Conservation (phyloP, 179 eudicot species). For the Patellifolia procumbens region DNA sequence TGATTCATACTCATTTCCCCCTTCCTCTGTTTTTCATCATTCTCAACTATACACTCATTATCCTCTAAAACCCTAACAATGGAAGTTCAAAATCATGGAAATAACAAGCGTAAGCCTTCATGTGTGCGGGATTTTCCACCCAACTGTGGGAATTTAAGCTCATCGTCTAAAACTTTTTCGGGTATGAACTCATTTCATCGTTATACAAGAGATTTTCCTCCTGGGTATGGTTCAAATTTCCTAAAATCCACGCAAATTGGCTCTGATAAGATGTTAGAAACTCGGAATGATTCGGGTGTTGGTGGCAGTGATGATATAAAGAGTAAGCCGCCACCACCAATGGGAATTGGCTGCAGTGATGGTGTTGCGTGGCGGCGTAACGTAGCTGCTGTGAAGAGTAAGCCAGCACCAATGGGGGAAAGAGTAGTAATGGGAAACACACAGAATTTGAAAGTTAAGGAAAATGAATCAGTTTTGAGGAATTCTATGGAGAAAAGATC, state of each 20-base stretch:
- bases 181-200: not conserved
- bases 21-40: slow-evolving; percentile 3
- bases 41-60: not conserved
- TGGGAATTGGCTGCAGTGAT: too few relatives aligned
- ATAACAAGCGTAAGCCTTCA: not conserved
- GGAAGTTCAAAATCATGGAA: not conserved
- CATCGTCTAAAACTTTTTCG: not conserved
- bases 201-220: slow-evolving; percentile 20
- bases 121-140: slow-evolving; percentile 26
- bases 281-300: not conserved
- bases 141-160: slow-evolving; percentile 18
- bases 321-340: too few relatives aligned
- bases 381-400: not conserved
- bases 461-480: too few relatives aligned
- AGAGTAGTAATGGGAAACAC: too few relatives aligned
- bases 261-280: not conserved
- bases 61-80: not conserved
- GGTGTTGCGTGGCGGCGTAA: not conserved
- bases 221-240: slow-evolving; percentile 25
- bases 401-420: not conserved
- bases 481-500: slow-evolving; percentile 2
- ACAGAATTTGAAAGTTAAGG: too few relatives aligned
- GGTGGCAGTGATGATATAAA: too few relatives aligned
- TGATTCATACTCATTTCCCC: not conserved
- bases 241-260: not conserved